Conservation (phyloP, 495 filamentous ascomycete species). For the Aspergillus diversus region DNA sequence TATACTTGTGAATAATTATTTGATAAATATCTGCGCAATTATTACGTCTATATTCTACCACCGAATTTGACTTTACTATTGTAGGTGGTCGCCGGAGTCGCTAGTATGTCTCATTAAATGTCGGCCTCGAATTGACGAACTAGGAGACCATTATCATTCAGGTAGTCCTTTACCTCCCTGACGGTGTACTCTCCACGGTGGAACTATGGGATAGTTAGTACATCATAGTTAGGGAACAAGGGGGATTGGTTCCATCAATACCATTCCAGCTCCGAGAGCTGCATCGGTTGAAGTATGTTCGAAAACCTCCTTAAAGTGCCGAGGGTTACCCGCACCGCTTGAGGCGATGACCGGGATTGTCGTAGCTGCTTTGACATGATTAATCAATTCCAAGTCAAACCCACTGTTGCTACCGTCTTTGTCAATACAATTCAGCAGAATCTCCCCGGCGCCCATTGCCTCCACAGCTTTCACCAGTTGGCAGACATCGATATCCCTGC, state of each 20-base stretch:
- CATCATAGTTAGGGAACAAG: too few relatives aligned
- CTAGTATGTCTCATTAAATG: conserved; percentile 24
- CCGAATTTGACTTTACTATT: not conserved
- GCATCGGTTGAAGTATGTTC: conserved; percentile 83
- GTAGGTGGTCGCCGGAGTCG: too few relatives aligned
- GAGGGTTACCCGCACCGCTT: conserved; percentile 87
- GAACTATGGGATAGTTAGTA: conserved; percentile 55
- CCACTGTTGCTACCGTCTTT: conserved; percentile 94
- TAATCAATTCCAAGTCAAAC: conserved; percentile 91
- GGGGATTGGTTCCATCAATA: conserved; percentile 39
- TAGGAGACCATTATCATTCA: conserved; percentile 70
- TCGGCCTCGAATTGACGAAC: conserved; percentile 73
- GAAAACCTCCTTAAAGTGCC: conserved; percentile 92
- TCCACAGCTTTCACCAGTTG: conserved; percentile 89
- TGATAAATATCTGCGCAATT: too few relatives aligned
- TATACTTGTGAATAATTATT: too few relatives aligned
- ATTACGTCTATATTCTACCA: not conserved
- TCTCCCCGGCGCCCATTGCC: conserved; percentile 94
- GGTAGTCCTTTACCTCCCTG: conserved; percentile 84
- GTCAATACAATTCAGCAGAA: conserved; percentile 96
- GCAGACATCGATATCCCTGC: conserved; percentile 84
- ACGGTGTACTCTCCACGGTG: conserved; percentile 95
- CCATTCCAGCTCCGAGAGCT: conserved; percentile 92
- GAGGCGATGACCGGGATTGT: conserved; percentile 95
- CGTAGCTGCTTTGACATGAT: conserved; percentile 79